Base-by-base conservation (phyloP, 163 green algal species). In the Volvox carteri region DNA sequence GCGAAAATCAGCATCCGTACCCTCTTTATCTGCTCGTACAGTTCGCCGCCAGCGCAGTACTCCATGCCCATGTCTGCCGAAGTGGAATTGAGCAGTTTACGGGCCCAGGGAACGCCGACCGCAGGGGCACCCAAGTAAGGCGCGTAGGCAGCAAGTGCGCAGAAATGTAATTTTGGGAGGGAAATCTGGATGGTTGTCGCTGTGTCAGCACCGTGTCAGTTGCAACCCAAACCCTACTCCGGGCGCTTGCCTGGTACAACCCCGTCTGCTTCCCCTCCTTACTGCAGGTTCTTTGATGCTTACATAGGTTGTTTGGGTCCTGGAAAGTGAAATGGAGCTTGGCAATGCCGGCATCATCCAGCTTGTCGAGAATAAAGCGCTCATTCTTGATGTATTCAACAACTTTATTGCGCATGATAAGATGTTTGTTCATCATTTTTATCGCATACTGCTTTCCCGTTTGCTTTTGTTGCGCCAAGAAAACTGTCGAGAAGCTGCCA, bases 271-370 rank as follows among this genome's bases (percentile, higher is more conserved):
- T 65, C 54, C 5, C 54, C 54, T 12, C 7, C 28, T 11, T 23
- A 65, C 7, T 11, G 28, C 54, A 65, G 25, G 2, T 65, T 12
- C 54, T 65, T 23, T 23, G 28, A 12, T 62, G 4, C 90, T 87
- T 52, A 93, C 90, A 95, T 35, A 95, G 73, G 44, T 90, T 93
- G 48, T 94, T 89, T 1, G 78, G 44, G 76, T 95, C 94, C 87
- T 98, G 96, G 83, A 98, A 98, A 4, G 96, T 98, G 91, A 97
- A 98, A 42, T 92, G 76, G 35, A 99, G 95, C 46, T 92, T 91
- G 6, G 94, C 92, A 12, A 99, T 90, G 41, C 95, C 95, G 1
- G 92, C 73, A 75, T 98, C 84, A 23, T 93, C 50, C 30, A 98
- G 89, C 14, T 74, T 48, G 80, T 97, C 95, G 44, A 98, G 73